phyloP scores from a whole-genome alignment of 23 red algal species.

The Gracilaria vermiculophylla region DNA sequence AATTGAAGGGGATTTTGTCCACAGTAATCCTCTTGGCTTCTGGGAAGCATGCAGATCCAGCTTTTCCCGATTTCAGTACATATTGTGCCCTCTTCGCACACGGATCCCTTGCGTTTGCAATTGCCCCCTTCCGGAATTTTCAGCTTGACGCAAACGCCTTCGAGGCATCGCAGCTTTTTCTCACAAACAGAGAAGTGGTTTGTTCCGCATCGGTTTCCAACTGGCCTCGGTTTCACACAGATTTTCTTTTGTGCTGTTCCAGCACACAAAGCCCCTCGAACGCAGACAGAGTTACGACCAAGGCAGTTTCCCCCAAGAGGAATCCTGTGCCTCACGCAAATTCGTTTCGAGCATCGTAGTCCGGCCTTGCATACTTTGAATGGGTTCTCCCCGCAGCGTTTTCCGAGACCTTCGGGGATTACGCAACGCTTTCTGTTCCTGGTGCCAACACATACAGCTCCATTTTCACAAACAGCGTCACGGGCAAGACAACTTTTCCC shows the following conservation, averaged over 20 bases:
- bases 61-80: neutral
- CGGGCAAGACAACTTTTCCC: neutral
- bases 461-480: neutral
- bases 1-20: neutral
- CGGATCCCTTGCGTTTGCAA: neutral
- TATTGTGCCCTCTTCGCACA: neutral
- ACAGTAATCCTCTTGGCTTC: neutral
- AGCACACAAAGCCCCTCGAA: neutral
- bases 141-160: neutral
- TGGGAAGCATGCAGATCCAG: neutral
- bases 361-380: slow-evolving; percentile 8
- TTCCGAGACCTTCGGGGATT: slow-evolving; percentile 10
- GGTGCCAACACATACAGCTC: slow-evolving; percentile 9
- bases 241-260: neutral
- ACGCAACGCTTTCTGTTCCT: slow-evolving; percentile 3
- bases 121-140: neutral
- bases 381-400: slow-evolving; percentile 3
- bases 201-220: neutral
- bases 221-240: neutral
- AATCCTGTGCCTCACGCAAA: neutral
- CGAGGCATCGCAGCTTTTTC: neutral
- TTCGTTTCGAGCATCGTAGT: neutral
- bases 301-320: neutral
- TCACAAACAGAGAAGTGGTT: neutral
- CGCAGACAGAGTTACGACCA: neutral